A percentile compares a stretch with the other conserved stretches of the same genome.
phyloP scores from a whole-genome alignment of 371 early-diverging fungal species.

The Apophysomyces elegans region DNA sequence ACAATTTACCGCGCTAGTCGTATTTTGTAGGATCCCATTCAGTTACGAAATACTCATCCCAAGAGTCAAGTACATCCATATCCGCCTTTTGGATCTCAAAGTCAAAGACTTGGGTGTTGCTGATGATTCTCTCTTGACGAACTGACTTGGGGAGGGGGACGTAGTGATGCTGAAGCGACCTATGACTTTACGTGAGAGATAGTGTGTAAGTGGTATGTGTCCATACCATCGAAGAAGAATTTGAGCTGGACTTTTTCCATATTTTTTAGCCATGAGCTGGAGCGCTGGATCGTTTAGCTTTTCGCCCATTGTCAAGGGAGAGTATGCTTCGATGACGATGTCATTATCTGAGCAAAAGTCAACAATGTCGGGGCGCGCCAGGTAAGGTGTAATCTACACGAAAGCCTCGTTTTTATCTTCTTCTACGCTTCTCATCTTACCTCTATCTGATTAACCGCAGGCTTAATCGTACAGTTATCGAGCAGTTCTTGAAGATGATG shows the following conservation, averaged over 20 bases:
- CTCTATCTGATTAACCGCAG: conserved; percentile 74
- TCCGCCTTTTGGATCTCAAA: conserved; percentile 58
- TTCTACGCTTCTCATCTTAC: conserved; percentile 22
- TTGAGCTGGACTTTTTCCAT: conserved; percentile 55
- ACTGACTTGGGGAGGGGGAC: conserved; percentile 63
- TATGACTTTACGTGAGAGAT: not conserved
- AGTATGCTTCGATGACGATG: conserved; percentile 62
- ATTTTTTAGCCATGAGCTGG: conserved; percentile 48
- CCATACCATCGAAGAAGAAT: conserved; percentile 33
- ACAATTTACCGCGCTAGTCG: conserved; percentile 4
- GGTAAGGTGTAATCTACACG: conserved; percentile 31
- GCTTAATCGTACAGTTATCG: conserved; percentile 58
- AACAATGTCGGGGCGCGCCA: conserved; percentile 45
- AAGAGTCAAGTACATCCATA: conserved; percentile 49
- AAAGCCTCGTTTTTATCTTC: not conserved
- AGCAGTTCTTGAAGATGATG: conserved; percentile 62
- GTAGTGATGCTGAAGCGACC: conserved; percentile 50
- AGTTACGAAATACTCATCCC: conserved; percentile 40
- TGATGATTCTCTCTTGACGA: conserved; percentile 47
- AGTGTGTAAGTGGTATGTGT: not conserved
- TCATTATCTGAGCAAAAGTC: conserved; percentile 50
- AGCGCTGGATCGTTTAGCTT: conserved; percentile 49
- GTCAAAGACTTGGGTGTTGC: conserved; percentile 60
- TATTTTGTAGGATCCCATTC: conserved; percentile 41
- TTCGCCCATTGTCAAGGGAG: conserved; percentile 57